Evolutionary conservation across 2,329 filamentous ascomycete species (phyloP), one percentile per base, ranked within the genome.

Genomic region (Penicillium sp.): DNA sequence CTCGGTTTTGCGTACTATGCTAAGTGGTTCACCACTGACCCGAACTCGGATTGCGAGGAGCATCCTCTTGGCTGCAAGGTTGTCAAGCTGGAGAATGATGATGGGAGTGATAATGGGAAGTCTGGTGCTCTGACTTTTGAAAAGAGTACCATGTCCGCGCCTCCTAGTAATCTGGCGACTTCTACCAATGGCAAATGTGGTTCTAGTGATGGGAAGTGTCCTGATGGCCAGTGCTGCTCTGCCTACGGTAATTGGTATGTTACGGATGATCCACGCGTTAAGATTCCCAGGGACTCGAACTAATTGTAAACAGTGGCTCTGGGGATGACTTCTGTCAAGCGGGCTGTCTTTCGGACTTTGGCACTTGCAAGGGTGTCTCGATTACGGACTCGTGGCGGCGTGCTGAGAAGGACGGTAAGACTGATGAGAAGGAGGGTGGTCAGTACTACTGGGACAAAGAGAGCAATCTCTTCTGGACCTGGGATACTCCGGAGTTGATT

Each of bases 381-480:
- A 68, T 86, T 18, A 69, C 66, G 1, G 69, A 65, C 2, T 87
- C 83, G 0, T 89, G 86, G 62, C 66, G 71, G 13, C 75, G 72
- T 12, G 85, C 87, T 0, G 63, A 74, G 43, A 58, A 68, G 0
- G 54, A 77, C 8, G 83, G 82, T 1, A 63, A 64, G 41, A 82
- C 81, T 27, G 86, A 89, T 55, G 66, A 76, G 1, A 56, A 70
- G 1, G 68, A 72, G 2, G 86, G 85, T 18, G 87, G 84, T 0
- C 79, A 83, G 63, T 88, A 85, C 64, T 89, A 81, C 68, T 87
- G 80, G 75, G 87, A 90, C 61, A 51, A 64, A 0, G 55, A 70
- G 4, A 74, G 81, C 56, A 69, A 78, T 46, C 64, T 84, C 27
- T 90, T 86, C 78, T 90, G 87, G 87, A 84, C 84, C 0, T 89